Conservation (phyloP, 768 basidiomycete species). For the Pleurotus tuoliensis region DNA sequence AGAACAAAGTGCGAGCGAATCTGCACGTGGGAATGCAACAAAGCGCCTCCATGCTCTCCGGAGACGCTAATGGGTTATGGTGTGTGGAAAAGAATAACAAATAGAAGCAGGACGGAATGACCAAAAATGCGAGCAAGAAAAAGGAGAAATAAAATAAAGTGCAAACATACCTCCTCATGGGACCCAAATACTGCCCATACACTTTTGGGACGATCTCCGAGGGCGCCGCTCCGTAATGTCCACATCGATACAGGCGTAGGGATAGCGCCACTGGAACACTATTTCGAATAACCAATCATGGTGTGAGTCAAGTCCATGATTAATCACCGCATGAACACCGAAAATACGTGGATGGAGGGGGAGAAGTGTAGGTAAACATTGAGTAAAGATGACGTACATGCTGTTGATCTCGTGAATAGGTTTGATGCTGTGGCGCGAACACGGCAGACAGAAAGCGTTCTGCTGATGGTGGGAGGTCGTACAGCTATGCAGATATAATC, state of each 20-base stretch:
- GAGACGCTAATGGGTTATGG: not conserved
- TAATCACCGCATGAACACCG: constrained; percentile 2
- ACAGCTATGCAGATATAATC: constrained; percentile 24
- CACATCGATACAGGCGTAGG: constrained; percentile 45
- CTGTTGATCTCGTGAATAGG: too few species aligned
- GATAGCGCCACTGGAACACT: constrained; percentile 14
- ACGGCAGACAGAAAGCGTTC: constrained; percentile 32
- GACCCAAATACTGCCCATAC: constrained; percentile 57
- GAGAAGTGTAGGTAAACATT: constrained; percentile 12
- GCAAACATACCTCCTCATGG: constrained; percentile 55
- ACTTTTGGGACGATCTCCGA: constrained; percentile 23
- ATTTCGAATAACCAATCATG: constrained; percentile 16
- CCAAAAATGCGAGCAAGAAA: too few species aligned
- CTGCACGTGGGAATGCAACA: not conserved
- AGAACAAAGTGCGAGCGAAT: not conserved
- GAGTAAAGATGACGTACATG: constrained; percentile 23
- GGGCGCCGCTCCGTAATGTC: constrained; percentile 34
- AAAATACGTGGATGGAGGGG: not conserved
- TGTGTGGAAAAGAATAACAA: not conserved
- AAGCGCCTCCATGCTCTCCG: not conserved
- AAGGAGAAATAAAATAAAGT: too few species aligned
- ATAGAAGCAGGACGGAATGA: not conserved
- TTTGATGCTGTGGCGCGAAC: constrained; percentile 30
- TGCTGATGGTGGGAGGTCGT: constrained; percentile 33
- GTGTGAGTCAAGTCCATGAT: too few species aligned